Percentiles rank a stretch among this genome's conserved stretches.
These are phyloP conservation scores for Kwoniella newhampshirensis DNA, from an alignment of 768 basidiomycete genomes.

Conservation along the genomic window DNA sequence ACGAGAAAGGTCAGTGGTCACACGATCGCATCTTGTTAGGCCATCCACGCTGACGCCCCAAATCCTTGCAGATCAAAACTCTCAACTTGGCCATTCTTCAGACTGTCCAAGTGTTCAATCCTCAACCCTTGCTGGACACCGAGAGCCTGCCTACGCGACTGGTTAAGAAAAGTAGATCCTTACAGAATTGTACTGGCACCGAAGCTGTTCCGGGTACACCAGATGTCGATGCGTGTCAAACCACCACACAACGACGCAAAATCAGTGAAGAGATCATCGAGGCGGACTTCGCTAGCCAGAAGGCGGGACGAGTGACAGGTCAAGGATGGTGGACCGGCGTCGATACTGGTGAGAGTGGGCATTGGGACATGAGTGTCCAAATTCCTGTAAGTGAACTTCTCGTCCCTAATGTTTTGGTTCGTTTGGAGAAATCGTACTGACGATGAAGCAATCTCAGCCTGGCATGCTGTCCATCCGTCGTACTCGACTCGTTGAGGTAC, in stretches of 20 bases:
- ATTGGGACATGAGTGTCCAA: conserved; percentile 68
- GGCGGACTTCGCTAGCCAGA: conserved; percentile 59
- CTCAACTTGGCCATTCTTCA: conserved; percentile 66
- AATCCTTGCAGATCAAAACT: conserved; percentile 59
- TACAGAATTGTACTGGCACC: conserved; percentile 13
- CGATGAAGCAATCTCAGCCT: conserved; percentile 18
- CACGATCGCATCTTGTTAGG: neutral
- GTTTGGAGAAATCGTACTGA: neutral
- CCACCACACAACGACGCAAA: conserved; percentile 63
- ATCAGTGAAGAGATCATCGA: conserved; percentile 67
- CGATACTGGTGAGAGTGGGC: conserved; percentile 61
- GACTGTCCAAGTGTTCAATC: conserved; percentile 67
- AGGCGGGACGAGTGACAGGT: conserved; percentile 61
- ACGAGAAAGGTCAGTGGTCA: conserved; percentile 57
- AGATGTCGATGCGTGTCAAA: conserved; percentile 66
- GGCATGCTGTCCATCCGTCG: conserved; percentile 61
- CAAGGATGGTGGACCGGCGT: conserved; percentile 91
- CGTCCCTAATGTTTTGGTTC: neutral
- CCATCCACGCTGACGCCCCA: neutral
- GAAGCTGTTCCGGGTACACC: conserved; percentile 29
- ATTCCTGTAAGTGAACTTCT: conserved; percentile 71
- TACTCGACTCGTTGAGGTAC: conserved; percentile 71
- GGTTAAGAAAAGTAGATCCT: conserved; percentile 11
- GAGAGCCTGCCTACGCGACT: conserved; percentile 19
- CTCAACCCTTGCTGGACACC: conserved; percentile 56